Evolutionary conservation across 2,329 filamentous ascomycete genomes (phyloP).

Genomic region (Talaromyces atroroseus): DNA sequence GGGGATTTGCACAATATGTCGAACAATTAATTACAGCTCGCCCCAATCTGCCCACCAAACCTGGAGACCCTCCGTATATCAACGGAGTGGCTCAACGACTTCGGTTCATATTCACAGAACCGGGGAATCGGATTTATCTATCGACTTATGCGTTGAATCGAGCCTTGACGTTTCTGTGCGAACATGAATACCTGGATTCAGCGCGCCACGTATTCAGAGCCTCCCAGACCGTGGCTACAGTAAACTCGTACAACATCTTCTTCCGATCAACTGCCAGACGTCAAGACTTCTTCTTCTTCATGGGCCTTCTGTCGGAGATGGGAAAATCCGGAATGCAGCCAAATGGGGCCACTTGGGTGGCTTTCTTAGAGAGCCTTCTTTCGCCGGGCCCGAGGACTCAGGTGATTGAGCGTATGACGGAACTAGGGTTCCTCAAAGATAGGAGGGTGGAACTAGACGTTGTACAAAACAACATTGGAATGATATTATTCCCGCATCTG

Average conservation of each 20-base stretch:
- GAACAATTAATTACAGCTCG: constrained; percentile 28
- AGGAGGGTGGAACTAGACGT: constrained; percentile 21
- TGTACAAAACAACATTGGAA: constrained; percentile 26
- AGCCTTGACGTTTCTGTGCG: constrained; percentile 35
- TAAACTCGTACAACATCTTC: constrained; percentile 43
- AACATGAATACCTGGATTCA: constrained; percentile 25
- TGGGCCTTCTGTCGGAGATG: constrained; percentile 36
- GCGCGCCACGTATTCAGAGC: constrained; percentile 30
- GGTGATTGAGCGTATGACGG: constrained; percentile 28
- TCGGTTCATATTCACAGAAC: constrained; percentile 27
- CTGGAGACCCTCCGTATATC: neutral
- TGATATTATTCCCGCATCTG: constrained; percentile 29
- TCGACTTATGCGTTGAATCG: constrained; percentile 39
- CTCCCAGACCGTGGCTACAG: constrained; percentile 32
- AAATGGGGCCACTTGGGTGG: constrained; percentile 40
- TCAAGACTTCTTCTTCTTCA: constrained; percentile 37
- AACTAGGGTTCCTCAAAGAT: constrained; percentile 27
- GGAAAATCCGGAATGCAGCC: constrained; percentile 31
- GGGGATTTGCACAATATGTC: constrained; percentile 35
- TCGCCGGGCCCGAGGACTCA: constrained; percentile 23
- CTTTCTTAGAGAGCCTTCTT: constrained; percentile 29
- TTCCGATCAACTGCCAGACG: constrained; percentile 32
- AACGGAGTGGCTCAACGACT: neutral
- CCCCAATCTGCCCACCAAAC: constrained; percentile 13
- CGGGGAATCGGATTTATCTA: constrained; percentile 24